A percentile compares a stretch with the other conserved stretches of the same genome.
These are phyloP conservation scores for Glarea lozoyensis DNA, from an alignment of 495 filamentous ascomycete genomes.

Conservation along the genomic window DNA sequence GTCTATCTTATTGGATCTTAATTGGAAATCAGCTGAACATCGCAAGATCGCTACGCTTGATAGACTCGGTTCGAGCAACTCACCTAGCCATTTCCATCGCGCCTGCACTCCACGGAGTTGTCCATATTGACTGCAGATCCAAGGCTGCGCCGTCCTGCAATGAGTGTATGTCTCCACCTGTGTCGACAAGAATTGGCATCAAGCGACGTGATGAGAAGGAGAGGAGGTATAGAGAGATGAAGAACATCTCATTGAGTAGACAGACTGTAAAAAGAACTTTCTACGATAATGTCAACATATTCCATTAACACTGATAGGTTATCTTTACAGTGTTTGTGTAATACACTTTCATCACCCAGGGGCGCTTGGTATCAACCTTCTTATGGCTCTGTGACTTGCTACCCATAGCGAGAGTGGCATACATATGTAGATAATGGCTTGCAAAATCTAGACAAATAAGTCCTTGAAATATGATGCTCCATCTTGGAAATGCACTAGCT, in stretches of 20 bases:
- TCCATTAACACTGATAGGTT: constrained; percentile 1
- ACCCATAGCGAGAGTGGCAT: constrained; percentile 77
- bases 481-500: constrained; percentile 81
- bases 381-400: constrained; percentile 81
- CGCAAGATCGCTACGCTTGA: neutral
- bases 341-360: constrained; percentile 82
- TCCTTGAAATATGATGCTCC: constrained; percentile 85
- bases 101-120: constrained; percentile 27
- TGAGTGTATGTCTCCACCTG: constrained; percentile 7
- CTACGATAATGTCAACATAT: constrained; percentile 32
- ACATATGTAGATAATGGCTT: constrained; percentile 99
- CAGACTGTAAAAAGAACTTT: constrained; percentile 87
- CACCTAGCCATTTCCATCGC: neutral
- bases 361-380: constrained; percentile 72
- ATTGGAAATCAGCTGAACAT: constrained; percentile 31
- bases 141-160: constrained; percentile 33
- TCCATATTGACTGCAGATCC: constrained; percentile 51
- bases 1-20: constrained; percentile 88
- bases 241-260: constrained; percentile 86
- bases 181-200: constrained; percentile 66
- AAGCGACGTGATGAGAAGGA: constrained; percentile 86
- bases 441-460: constrained; percentile 87
- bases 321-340: constrained; percentile 81
- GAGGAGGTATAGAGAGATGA: constrained; percentile 94
- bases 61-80: neutral